Evolutionary conservation across 1,284 basidiomycete genomes (phyloP).

Genomic region (Ceratobasidium sp.): DNA sequence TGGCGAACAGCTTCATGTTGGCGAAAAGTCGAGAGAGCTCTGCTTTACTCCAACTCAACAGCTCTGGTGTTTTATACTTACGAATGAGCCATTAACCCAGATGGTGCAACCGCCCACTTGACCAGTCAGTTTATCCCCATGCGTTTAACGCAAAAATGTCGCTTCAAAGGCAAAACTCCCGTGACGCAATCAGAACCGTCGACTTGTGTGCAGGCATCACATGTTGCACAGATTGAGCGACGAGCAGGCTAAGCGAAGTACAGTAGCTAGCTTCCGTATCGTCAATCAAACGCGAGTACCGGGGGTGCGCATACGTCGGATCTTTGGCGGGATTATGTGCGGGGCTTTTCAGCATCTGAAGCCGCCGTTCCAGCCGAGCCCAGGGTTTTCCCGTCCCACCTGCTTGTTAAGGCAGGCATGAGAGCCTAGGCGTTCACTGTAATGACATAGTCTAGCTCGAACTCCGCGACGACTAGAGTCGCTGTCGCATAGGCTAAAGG

Average conservation of each 20-base stretch:
- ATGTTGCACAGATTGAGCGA: conserved; percentile 19
- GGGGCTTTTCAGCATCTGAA: neutral
- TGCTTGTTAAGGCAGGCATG: neutral
- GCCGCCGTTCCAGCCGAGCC: neutral
- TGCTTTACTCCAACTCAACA: neutral
- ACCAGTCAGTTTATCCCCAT: conserved; percentile 37
- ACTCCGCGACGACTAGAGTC: neutral
- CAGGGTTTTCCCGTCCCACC: conserved; percentile 28
- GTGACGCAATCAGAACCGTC: conserved; percentile 17
- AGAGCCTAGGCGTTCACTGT: neutral
- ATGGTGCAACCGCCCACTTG: neutral
- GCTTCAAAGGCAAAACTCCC: conserved; percentile 14
- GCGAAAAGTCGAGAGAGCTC: neutral
- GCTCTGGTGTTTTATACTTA: conserved; percentile 8
- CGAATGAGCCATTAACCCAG: neutral
- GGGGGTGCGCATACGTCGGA: conserved; percentile 15
- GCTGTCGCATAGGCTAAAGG: neutral
- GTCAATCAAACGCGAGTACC: neutral
- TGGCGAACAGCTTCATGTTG: conserved; percentile 30
- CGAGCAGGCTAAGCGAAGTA: neutral
- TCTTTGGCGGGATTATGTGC: conserved; percentile 26
- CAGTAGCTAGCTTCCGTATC: conserved; percentile 1
- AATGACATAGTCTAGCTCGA: neutral
- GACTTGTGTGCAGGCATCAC: neutral
- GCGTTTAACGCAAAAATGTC: conserved; percentile 29